These are phyloP conservation scores for Aspergillus indologenus DNA, from an alignment of 495 filamentous ascomycete genomes.

Conservation along the genomic window DNA sequence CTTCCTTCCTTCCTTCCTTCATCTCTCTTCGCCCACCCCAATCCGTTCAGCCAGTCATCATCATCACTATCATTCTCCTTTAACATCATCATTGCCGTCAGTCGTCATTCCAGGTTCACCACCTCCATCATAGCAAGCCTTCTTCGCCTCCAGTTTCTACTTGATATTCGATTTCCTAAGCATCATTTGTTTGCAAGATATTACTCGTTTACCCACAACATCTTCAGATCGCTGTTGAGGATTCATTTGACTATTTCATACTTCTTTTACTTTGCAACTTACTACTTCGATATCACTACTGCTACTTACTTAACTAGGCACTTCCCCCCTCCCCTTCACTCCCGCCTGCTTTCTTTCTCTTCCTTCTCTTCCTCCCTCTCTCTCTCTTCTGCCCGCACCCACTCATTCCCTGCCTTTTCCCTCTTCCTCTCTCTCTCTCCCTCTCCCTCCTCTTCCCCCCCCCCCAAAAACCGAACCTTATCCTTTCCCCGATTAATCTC, in stretches of 20 bases:
- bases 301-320: constrained; percentile 13
- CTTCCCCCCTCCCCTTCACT: constrained; percentile 6
- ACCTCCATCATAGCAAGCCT: background rate
- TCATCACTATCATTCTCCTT: background rate
- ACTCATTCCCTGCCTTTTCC: background rate
- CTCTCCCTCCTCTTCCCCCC: constrained; percentile 6
- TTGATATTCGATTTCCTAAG: background rate
- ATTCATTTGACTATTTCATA: background rate
- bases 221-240: background rate
- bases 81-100: background rate
- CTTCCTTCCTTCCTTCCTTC: background rate
- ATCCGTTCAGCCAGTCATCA: constrained; percentile 2
- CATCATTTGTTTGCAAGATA: background rate
- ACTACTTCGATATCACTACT: background rate
- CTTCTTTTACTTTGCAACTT: background rate
- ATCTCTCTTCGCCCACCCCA: background rate
- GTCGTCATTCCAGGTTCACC: background rate
- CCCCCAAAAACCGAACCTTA: constrained; percentile 15
- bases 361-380: background rate
- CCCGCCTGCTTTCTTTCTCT: background rate
- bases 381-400: constrained; percentile 5
- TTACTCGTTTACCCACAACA: background rate
- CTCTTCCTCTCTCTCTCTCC: background rate
- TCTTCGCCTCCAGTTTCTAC: background rate
- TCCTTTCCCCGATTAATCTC: constrained; percentile 15